Conservation (phyloP, 2,329 filamentous ascomycete species). For the Pseudogymnoascus sp. region DNA sequence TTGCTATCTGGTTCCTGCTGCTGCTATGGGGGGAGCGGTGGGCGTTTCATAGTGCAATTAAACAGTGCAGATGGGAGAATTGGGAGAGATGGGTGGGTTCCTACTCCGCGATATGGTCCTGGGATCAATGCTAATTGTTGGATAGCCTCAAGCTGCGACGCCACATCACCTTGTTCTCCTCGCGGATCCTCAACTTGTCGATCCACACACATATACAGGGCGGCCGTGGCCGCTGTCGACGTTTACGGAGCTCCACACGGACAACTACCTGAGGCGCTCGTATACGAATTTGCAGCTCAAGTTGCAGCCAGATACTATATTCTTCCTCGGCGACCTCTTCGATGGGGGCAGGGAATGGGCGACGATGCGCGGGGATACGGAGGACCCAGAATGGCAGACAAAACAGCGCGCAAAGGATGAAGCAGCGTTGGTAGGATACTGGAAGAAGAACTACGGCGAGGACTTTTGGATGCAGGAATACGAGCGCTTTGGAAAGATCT, state of each 20-base stretch:
- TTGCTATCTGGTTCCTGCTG: constrained; percentile 65
- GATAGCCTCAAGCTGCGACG: constrained; percentile 63
- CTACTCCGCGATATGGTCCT: background rate
- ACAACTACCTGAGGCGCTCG: constrained; percentile 79
- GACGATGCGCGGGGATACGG: constrained; percentile 52
- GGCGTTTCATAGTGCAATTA: constrained; percentile 63
- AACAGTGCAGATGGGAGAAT: constrained; percentile 67
- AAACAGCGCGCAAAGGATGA: constrained; percentile 44
- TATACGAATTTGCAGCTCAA: constrained; percentile 70
- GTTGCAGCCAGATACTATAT: constrained; percentile 75
- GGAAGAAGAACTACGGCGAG: constrained; percentile 69
- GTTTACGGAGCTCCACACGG: constrained; percentile 65
- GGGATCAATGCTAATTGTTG: constrained; percentile 11
- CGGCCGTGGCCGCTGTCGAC: constrained; percentile 63
- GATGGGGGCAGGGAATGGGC: constrained; percentile 95
- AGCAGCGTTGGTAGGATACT: constrained; percentile 50
- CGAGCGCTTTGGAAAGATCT: constrained; percentile 75
- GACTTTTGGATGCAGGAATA: constrained; percentile 85
- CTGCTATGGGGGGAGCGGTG: constrained; percentile 81
- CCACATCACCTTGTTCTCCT: constrained; percentile 69
- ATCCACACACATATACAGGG: constrained; percentile 66
- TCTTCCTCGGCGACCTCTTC: constrained; percentile 91
- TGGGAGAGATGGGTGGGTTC: constrained; percentile 87
- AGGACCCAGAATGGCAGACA: constrained; percentile 51
- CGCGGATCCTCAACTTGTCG: constrained; percentile 65